Conservation (phyloP, 2,329 filamentous ascomycete genomes). For the Colletotrichum endophyticum region DNA sequence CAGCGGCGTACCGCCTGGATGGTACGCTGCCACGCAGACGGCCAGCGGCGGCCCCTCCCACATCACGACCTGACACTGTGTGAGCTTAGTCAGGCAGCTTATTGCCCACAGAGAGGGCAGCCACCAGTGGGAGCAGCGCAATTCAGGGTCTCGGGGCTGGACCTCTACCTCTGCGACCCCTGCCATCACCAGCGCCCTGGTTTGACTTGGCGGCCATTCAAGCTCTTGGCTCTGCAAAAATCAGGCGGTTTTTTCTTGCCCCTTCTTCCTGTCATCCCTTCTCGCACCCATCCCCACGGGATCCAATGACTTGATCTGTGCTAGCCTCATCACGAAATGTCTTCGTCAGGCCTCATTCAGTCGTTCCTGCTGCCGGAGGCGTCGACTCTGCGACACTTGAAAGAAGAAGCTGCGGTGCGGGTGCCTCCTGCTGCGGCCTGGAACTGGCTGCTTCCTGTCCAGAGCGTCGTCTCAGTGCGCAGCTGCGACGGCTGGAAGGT, state of each 20-base stretch:
- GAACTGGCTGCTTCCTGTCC: not conserved
- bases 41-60: not conserved
- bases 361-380: not conserved
- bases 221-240: conserved; percentile 21
- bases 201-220: conserved; percentile 19
- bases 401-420: not conserved
- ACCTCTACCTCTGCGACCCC: not conserved
- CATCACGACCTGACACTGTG: not conserved
- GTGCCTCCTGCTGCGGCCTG: not conserved
- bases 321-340: not conserved
- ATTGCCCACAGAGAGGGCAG: not conserved
- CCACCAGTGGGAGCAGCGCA: not conserved
- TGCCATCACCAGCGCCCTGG: not conserved
- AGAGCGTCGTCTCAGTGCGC: conserved; percentile 7
- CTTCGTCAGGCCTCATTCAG: not conserved
- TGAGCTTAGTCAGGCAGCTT: not conserved
- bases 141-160: not conserved
- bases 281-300: not conserved
- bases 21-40: not conserved
- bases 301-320: not conserved
- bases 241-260: conserved; percentile 8
- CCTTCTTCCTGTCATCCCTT: not conserved
- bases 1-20: conserved; percentile 3
- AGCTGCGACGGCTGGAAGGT: not conserved
- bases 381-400: not conserved